A percentile compares a stretch with the other conserved stretches of the same genome.
phyloP scores from a whole-genome alignment of 371 early-diverging fungal genomes.

The Smittium mucronatum region DNA sequence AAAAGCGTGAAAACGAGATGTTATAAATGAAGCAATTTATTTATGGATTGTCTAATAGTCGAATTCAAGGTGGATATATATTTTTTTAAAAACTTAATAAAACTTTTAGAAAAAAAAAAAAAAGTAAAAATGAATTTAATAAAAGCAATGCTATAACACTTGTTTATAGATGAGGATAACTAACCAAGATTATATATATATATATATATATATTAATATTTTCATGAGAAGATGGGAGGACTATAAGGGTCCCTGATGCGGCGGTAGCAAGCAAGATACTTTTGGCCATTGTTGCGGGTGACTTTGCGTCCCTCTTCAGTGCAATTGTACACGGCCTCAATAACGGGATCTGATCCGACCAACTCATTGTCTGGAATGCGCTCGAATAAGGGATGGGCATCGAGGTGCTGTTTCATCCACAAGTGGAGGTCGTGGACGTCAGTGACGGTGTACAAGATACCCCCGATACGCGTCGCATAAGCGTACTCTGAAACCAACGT shows the following conservation, averaged over 20 bases:
- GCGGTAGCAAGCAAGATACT: conserved; percentile 83
- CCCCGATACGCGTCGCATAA: conserved; percentile 74
- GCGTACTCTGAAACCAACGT: conserved; percentile 92
- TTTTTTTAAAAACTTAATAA: too few relatives aligned
- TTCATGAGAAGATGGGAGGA: too few relatives aligned
- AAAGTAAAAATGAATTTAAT: too few relatives aligned
- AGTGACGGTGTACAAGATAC: conserved; percentile 90
- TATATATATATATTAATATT: too few relatives aligned
- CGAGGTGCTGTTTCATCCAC: conserved; percentile 93
- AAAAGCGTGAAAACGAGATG: too few relatives aligned
- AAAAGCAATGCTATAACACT: too few relatives aligned
- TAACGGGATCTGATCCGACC: conserved; percentile 62
- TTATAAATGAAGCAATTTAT: too few relatives aligned
- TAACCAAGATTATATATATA: too few relatives aligned
- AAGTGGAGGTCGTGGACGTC: conserved; percentile 86
- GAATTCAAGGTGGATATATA: too few relatives aligned
- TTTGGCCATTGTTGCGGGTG: conserved; percentile 82
- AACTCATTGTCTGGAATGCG: conserved; percentile 72
- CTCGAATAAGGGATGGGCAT: conserved; percentile 86
- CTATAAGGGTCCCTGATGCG: conserved; percentile 51
- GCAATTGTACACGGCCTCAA: conserved; percentile 62
- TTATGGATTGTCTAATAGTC: too few relatives aligned
- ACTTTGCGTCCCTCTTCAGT: conserved; percentile 98
- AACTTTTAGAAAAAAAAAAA: too few relatives aligned
- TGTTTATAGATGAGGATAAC: too few relatives aligned